These are phyloP conservation scores for Byssochlamys sp. DNA, from an alignment of 2,329 filamentous ascomycete genomes.

Conservation along the genomic window DNA sequence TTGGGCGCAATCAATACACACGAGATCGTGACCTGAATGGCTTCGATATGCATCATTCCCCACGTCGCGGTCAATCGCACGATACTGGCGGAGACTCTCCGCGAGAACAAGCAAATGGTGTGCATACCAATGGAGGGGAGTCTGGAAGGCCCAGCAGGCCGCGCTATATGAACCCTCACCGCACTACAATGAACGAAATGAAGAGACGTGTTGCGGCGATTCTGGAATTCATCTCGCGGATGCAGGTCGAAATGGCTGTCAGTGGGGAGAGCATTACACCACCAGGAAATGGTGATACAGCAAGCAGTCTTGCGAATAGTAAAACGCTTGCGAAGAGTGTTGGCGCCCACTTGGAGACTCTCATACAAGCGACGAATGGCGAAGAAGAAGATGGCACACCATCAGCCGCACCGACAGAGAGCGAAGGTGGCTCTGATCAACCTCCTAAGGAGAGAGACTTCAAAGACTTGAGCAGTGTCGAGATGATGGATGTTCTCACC, in stretches of 20 bases:
- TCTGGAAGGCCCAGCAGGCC: conserved; percentile 52
- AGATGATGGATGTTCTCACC: conserved; percentile 85
- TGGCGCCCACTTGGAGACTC: conserved; percentile 25
- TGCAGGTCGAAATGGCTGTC: conserved; percentile 74
- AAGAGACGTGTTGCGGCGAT: conserved; percentile 74
- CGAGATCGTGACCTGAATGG: conserved; percentile 59
- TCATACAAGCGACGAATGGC: conserved; percentile 15
- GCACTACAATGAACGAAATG: conserved; percentile 77
- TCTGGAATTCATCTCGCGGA: conserved; percentile 79
- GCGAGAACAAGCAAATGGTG: conserved; percentile 26
- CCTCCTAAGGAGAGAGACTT: conserved; percentile 47
- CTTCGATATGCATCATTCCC: conserved; percentile 25
- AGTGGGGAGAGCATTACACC: conserved; percentile 38
- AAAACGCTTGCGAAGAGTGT: conserved; percentile 24
- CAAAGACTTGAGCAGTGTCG: conserved; percentile 64
- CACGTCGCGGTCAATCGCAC: conserved; percentile 32
- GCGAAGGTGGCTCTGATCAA: conserved; percentile 12
- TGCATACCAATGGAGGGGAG: conserved; percentile 49
- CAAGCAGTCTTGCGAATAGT: conserved; percentile 10
- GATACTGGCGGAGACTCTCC: conserved; percentile 32
- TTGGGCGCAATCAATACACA: conserved; percentile 73
- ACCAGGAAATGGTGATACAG: conserved; percentile 27
- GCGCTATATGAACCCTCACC: conserved; percentile 45
- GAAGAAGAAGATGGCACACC: conserved; percentile 10
- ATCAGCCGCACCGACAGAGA: conserved; percentile 15